Conservation (phyloP, 1,284 basidiomycete genomes). For the Cutaneotrichosporon sp. region DNA sequence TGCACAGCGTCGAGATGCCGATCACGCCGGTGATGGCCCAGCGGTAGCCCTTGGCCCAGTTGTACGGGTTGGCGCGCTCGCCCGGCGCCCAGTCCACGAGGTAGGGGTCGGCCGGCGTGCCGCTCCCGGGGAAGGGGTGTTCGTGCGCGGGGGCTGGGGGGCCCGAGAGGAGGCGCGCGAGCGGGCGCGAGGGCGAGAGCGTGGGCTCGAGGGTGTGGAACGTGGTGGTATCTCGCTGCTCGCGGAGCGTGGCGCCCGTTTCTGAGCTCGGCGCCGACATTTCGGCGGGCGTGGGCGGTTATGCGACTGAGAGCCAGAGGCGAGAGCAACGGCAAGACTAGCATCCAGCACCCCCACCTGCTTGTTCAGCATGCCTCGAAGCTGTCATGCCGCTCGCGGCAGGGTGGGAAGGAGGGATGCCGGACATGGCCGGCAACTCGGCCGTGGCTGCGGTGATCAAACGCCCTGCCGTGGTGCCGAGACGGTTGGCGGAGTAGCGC, state of each 20-base stretch:
- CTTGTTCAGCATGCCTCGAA: no score
- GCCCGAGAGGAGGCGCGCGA: constrained; percentile 18
- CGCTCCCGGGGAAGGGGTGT: constrained; percentile 31
- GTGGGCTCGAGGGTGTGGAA: constrained; percentile 51
- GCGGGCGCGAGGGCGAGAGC: constrained; percentile 46
- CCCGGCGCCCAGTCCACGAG: constrained; percentile 56
- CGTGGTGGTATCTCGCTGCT: constrained; percentile 4
- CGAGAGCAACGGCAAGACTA: no score
- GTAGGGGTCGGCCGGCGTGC: constrained; percentile 35
- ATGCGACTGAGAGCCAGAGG: no score
- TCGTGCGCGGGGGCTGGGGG: constrained; percentile 1
- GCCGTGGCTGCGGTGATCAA: no score
- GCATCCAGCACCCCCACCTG: neutral
- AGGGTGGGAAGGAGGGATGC: no score
- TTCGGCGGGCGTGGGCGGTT: no score
- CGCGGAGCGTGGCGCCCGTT: neutral
- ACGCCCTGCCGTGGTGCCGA: no score
- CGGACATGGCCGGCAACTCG: no score
- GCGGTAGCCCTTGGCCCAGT: constrained; percentile 61
- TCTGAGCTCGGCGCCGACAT: no score
- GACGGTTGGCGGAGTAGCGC: no score
- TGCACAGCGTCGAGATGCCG: constrained; percentile 61
- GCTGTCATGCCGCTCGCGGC: neutral
- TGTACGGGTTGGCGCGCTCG: constrained; percentile 66
- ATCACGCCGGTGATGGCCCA: constrained; percentile 36